Conservation (phyloP, 1,284 basidiomycete species). For the Pseudozyma tsukubaensis region DNA sequence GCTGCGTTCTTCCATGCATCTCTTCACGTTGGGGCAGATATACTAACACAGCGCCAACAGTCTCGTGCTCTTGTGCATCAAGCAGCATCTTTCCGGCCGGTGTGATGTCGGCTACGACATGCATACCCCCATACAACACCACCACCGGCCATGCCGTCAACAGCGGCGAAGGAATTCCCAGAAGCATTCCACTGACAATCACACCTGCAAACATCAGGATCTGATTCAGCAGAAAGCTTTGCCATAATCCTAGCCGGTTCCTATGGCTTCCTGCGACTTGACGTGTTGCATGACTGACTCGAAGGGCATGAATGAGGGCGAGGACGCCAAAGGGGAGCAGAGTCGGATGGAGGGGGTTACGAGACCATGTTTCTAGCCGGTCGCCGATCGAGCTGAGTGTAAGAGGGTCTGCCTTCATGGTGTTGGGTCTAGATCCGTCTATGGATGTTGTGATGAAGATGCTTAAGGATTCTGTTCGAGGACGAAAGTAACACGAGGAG, state of each 20-base stretch:
- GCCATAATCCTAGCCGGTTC: constrained; percentile 40
- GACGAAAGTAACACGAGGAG: constrained; percentile 1
- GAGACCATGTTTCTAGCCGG: constrained; percentile 18
- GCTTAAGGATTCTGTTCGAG: background rate
- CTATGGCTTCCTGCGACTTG: constrained; percentile 43
- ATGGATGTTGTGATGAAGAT: background rate
- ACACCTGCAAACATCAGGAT: constrained; percentile 60
- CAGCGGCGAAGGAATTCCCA: constrained; percentile 51
- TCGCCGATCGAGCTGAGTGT: constrained; percentile 22
- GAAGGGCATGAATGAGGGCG: constrained; percentile 41
- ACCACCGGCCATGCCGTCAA: constrained; percentile 45
- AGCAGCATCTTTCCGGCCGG: constrained; percentile 38
- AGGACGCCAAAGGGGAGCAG: constrained; percentile 47
- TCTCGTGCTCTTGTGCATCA: constrained; percentile 13
- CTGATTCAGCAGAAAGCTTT: constrained; percentile 54
- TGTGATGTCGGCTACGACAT: constrained; percentile 24
- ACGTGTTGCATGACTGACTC: constrained; percentile 59
- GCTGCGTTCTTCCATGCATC: background rate
- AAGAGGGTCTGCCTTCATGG: constrained; percentile 8
- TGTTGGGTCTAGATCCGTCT: no score
- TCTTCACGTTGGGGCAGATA: background rate
- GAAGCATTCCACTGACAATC: constrained; percentile 26
- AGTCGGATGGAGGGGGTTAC: constrained; percentile 20
- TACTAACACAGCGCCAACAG: constrained; percentile 26
- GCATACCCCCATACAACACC: constrained; percentile 51